Percentiles rank a stretch among this genome's conserved stretches.
Evolutionary conservation across 2,329 filamentous ascomycete species (phyloP).

Genomic region (Pseudophaeomoniella oleicola): DNA sequence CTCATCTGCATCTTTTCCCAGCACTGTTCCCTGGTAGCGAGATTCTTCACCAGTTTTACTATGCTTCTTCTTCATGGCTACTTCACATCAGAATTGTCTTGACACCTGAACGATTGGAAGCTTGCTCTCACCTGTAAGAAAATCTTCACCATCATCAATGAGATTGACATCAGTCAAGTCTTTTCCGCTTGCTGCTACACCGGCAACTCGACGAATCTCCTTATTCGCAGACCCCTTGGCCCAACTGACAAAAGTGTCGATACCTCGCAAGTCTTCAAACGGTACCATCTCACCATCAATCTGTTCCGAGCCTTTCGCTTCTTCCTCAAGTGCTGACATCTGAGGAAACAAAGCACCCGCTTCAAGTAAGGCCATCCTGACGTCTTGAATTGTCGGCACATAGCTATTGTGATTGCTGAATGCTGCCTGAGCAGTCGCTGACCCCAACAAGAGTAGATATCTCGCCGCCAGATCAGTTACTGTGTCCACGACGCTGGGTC

Average conservation of each 20-base stretch:
- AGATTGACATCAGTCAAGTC: slow-evolving; percentile 32
- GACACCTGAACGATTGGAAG: too few species aligned
- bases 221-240: slow-evolving; percentile 57
- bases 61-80: slow-evolving; percentile 80
- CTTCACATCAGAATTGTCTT: too few species aligned
- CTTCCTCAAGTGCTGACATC: slow-evolving; percentile 51
- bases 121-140: slow-evolving; percentile 46
- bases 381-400: slow-evolving; percentile 55
- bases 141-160: slow-evolving; percentile 47
- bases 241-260: slow-evolving; percentile 70
- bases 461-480: slow-evolving; percentile 75
- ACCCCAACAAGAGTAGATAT: slow-evolving; percentile 63
- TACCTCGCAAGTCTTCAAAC: slow-evolving; percentile 57
- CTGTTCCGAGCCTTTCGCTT: slow-evolving; percentile 40
- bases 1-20: slow-evolving; percentile 60
- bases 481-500: slow-evolving; percentile 69
- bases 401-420: slow-evolving; percentile 53
- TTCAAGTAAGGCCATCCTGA: slow-evolving; percentile 74
- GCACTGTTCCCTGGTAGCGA: slow-evolving; percentile 68
- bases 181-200: slow-evolving; percentile 45
- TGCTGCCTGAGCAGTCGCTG: slow-evolving; percentile 57
- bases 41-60: slow-evolving; percentile 78
- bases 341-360: slow-evolving; percentile 60
- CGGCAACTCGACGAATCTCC: slow-evolving; percentile 70
- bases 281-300: slow-evolving; percentile 12